These are phyloP conservation scores for Punctularia strigosozonata DNA, from an alignment of 768 basidiomycete species.

Conservation along the genomic window DNA sequence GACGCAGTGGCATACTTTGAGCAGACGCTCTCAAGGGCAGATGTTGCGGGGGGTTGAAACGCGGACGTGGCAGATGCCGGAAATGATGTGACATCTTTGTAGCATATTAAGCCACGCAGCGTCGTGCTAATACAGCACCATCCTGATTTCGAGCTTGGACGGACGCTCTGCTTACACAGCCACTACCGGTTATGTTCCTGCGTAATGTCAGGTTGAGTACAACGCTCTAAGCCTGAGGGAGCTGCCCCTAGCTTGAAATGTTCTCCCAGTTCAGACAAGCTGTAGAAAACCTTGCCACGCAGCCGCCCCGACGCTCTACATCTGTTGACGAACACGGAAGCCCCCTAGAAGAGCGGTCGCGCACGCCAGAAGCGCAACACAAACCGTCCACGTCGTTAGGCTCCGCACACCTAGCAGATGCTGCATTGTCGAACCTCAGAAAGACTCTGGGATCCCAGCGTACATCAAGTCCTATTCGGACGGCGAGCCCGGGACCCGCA, in stretches of 20 bases:
- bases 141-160: no score
- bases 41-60: conserved; percentile 36
- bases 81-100: no score
- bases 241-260: no score
- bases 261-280: conserved; percentile 66
- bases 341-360: conserved; percentile 21
- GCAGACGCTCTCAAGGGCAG: conserved; percentile 40
- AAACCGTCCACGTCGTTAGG: conserved; percentile 22
- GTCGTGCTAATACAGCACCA: no score
- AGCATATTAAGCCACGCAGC: no score
- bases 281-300: conserved; percentile 57
- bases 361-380: conserved; percentile 21
- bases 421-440: conserved; percentile 45
- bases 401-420: conserved; percentile 48
- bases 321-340: conserved; percentile 15
- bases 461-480: conserved; percentile 26
- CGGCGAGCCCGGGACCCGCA: conserved; percentile 17
- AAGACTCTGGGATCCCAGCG: conserved; percentile 51
- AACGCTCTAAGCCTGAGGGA: no score
- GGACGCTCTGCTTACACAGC: no score
- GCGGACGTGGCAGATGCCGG: conserved; percentile 32
- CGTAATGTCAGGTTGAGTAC: no score
- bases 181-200: no score
- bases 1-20: conserved; percentile 76
- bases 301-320: conserved; percentile 26